Conservation (phyloP, 495 filamentous ascomycete species). For the Viridothelium virens region DNA sequence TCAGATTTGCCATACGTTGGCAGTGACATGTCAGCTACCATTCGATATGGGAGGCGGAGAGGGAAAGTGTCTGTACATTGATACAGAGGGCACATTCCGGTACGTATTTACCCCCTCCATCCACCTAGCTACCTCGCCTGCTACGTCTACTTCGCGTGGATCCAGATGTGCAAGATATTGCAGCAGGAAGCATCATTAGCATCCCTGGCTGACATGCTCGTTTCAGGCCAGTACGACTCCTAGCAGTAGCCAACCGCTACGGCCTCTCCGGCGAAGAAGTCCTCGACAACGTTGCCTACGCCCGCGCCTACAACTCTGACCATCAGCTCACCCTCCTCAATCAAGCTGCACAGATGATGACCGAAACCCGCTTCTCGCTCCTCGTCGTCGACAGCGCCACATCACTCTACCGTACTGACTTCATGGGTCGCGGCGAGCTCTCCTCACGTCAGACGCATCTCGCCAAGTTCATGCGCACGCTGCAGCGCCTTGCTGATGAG, state of each 20-base stretch:
- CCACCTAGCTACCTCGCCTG: too few species aligned
- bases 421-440: conserved; percentile 87
- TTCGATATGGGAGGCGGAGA: conserved; percentile 99
- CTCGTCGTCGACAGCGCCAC: conserved; percentile 93
- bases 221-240: conserved; percentile 63
- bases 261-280: conserved; percentile 95
- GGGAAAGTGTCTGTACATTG: conserved; percentile 98
- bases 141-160: too few species aligned
- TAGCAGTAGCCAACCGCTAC: conserved; percentile 87
- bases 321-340: conserved; percentile 92
- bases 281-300: conserved; percentile 95
- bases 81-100: conserved; percentile 95
- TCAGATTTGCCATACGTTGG: conserved; percentile 97
- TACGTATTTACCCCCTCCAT: conserved; percentile 8
- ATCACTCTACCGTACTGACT: conserved; percentile 90
- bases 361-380: conserved; percentile 92
- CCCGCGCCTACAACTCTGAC: conserved; percentile 95
- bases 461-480: conserved; percentile 92
- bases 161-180: too few species aligned
- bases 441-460: conserved; percentile 84
- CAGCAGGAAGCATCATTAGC: too few species aligned
- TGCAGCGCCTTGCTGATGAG: conserved; percentile 91
- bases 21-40: conserved; percentile 92
- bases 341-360: conserved; percentile 98
- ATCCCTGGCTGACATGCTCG: too few species aligned